These are phyloP conservation scores for Kodamaea leandrae DNA, from an alignment of 805 yeast species.

Conservation along the genomic window DNA sequence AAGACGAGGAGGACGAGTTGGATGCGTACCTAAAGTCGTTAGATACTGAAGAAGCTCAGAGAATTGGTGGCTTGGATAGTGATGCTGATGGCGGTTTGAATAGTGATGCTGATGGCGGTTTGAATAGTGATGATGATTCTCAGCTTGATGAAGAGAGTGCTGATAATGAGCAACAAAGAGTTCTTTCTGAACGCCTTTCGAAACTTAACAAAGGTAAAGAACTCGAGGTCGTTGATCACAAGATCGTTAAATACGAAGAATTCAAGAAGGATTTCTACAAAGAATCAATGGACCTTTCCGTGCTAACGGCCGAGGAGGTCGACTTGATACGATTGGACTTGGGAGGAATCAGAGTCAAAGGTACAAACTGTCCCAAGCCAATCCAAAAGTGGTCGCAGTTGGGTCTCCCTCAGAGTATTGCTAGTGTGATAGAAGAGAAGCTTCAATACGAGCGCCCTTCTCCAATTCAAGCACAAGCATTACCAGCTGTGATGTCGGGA, in stretches of 20 bases:
- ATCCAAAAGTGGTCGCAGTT: constrained; percentile 75
- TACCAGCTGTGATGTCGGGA: constrained; percentile 89
- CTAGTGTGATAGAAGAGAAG: constrained; percentile 49
- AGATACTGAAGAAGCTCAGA: constrained; percentile 2
- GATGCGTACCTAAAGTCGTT: constrained; percentile 14
- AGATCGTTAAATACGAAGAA: constrained; percentile 45
- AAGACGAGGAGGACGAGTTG: constrained; percentile 21
- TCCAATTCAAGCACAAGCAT: constrained; percentile 85
- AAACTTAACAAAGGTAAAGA: constrained; percentile 50
- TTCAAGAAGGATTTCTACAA: constrained; percentile 62
- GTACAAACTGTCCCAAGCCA: constrained; percentile 59
- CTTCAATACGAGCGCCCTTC: constrained; percentile 66
- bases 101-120: constrained; percentile 20
- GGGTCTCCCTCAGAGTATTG: constrained; percentile 64
- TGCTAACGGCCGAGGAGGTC: constrained; percentile 54
- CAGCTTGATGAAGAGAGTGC: constrained; percentile 22
- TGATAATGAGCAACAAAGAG: constrained; percentile 28
- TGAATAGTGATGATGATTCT: constrained; percentile 13
- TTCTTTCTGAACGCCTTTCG: constrained; percentile 36
- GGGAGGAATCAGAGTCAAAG: constrained; percentile 68
- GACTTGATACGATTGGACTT: constrained; percentile 47
- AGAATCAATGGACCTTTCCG: constrained; percentile 53
- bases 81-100: background rate
- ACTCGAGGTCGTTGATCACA: constrained; percentile 47
- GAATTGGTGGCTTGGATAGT: constrained; percentile 10